Conservation (phyloP, 345 rosid species). For the Eucalyptus pauciflora region DNA sequence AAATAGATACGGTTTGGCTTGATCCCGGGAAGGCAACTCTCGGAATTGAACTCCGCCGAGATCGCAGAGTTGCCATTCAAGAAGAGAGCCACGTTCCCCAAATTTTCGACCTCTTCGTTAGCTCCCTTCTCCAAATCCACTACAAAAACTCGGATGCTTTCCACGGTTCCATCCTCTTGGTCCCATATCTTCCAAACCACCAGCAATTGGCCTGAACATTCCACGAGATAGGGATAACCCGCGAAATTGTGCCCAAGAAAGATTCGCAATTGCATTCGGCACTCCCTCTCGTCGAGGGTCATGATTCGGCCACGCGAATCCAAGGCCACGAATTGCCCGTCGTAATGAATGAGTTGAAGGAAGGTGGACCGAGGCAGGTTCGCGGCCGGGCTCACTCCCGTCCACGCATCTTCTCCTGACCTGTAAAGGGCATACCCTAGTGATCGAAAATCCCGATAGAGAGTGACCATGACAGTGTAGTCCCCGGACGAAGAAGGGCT, state of each 20-base stretch:
- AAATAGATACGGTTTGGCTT: background rate
- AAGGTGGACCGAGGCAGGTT: too few species aligned
- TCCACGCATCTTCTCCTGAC: too few species aligned
- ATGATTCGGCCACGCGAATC: too few species aligned
- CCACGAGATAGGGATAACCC: background rate
- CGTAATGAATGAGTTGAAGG: too few species aligned
- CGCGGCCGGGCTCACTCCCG: too few species aligned
- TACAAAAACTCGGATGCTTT: background rate
- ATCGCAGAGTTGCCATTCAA: background rate
- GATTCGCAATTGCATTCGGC: too few species aligned
- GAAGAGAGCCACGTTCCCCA: background rate
- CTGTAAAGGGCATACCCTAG: too few species aligned
- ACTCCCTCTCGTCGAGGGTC: too few species aligned
- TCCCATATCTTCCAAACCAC: background rate
- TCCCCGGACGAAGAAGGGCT: too few species aligned
- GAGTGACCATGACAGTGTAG: too few species aligned
- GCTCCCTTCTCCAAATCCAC: background rate
- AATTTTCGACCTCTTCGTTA: background rate
- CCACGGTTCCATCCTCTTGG: background rate
- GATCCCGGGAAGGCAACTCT: background rate
- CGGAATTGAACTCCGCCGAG: background rate
- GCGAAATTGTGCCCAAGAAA: background rate
- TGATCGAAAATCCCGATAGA: too few species aligned
- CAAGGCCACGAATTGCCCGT: too few species aligned
- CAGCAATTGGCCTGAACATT: background rate